Percentiles rank a stretch among this genome's conserved stretches.
phyloP scores from a whole-genome alignment of 2,329 filamentous ascomycete genomes.

The Fusarium incarnatum region DNA sequence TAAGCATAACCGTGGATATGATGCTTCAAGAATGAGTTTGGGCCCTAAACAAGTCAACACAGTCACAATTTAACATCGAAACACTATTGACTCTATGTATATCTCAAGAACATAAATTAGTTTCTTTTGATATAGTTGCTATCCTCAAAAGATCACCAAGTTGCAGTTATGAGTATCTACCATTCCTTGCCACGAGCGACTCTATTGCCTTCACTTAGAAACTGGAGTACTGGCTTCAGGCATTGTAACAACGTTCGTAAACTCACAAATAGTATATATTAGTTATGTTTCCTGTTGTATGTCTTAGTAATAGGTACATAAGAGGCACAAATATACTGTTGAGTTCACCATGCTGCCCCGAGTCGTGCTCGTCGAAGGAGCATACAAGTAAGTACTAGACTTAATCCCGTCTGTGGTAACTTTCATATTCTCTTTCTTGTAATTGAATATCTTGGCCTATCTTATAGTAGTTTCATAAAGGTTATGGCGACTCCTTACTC shows the following conservation, averaged over 20 bases:
- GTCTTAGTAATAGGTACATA: rapidly evolving
- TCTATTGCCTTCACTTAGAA: background rate
- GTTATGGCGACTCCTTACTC: background rate
- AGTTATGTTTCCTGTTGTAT: rapidly evolving
- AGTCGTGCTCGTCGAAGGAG: background rate
- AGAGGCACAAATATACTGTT: no score
- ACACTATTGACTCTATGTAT: no score
- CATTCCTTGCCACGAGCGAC: background rate
- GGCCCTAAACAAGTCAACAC: background rate
- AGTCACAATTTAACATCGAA: no score
- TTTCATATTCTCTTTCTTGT: background rate
- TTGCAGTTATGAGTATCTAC: background rate
- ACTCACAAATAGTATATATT: rapidly evolving
- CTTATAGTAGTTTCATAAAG: background rate
- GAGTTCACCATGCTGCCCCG: background rate
- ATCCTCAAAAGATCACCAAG: background rate
- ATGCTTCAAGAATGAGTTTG: background rate
- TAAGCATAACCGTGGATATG: background rate
- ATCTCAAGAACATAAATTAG: background rate
- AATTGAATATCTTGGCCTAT: rapidly evolving
- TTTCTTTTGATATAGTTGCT: background rate
- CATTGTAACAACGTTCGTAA: background rate
- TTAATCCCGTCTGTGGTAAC: rapidly evolving
- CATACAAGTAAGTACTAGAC: background rate
- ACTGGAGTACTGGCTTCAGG: background rate